Conservation (phyloP, 768 basidiomycete genomes). For the Boletus sp. region DNA sequence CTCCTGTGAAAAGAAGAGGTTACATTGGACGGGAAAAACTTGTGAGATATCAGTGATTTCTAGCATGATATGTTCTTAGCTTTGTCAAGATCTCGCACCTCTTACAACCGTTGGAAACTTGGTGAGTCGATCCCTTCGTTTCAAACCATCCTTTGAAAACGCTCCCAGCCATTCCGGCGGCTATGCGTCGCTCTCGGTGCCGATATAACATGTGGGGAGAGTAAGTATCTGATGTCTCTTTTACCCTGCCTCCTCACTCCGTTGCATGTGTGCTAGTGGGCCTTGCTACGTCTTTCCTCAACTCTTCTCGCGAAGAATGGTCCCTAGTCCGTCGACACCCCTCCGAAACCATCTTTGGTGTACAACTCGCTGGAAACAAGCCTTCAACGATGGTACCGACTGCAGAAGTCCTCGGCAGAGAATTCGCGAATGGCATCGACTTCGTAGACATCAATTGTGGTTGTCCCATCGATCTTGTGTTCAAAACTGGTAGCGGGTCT, state of each 20-base stretch:
- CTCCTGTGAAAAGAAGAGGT: constrained; percentile 79
- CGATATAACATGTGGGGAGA: constrained; percentile 95
- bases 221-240: constrained; percentile 37
- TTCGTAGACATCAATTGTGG: constrained; percentile 97
- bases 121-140: constrained; percentile 37
- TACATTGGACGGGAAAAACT: constrained; percentile 85
- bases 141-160: background rate
- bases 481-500: constrained; percentile 86
- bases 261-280: constrained; percentile 61
- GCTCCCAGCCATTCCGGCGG: constrained; percentile 80
- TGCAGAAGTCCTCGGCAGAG: constrained; percentile 76
- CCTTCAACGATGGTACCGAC: constrained; percentile 73
- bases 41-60: constrained; percentile 47
- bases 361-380: constrained; percentile 91
- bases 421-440: constrained; percentile 66
- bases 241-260: background rate
- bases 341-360: constrained; percentile 82
- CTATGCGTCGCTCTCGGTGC: constrained; percentile 84
- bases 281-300: constrained; percentile 84
- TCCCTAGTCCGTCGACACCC: constrained; percentile 88
- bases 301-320: constrained; percentile 93
- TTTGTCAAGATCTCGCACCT: constrained; percentile 60
- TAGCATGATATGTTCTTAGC: constrained; percentile 29
- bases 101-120: constrained; percentile 95
- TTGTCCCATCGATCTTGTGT: constrained; percentile 96